Evolutionary conservation across 139 green algal genomes (phyloP), one percentile per base, ranked within the genome.

Genomic region (Coelastrella sp.): DNA sequence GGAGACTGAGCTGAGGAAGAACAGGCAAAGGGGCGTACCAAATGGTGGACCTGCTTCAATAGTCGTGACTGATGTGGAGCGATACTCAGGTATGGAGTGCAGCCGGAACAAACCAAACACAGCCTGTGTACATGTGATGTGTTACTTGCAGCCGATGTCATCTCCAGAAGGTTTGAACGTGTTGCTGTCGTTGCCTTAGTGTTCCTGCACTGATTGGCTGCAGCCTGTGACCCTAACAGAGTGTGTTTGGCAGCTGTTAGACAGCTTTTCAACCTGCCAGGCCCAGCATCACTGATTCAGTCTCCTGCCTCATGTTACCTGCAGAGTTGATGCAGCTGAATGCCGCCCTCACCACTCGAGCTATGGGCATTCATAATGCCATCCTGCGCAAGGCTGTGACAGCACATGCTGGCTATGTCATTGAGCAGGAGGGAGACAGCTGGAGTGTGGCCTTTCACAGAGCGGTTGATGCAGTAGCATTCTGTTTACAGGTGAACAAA

Each of bases 401-500:
- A 23, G 19, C 61, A 10, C 73, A 90, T 23, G 85, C 74, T 5
- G 85, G 85, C 59, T 23, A 85, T 64, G 74, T 84, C 14, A 54
- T 90, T 71, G 85, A 90, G 73, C 85, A 90, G 20, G 93, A 95
- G 88, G 92, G 93, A 0, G 93, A 95, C 87, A 83, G 83, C 17
- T 95, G 93, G 82, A 91, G 91, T 22, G 60, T 94, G 58, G 92
- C 90, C 17, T 95, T 94, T 68, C 90, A 93, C 89, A 88, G 71
- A 13, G 75, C 92, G 32, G 73, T 65, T 22, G 90, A 94, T 68
- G 93, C 93, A 54, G 79, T 94, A 4, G 73, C 61, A 23, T 95
- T 92, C 79, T 89, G 76, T 22, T 56, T 93, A 59, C 75, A 94
- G 89, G 75, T 85, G 59, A 47, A 47, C 32, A 47, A 10, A 57